Evolutionary conservation across 2,329 filamentous ascomycete species (phyloP).

Genomic region (Phaeosphaeria sp.): DNA sequence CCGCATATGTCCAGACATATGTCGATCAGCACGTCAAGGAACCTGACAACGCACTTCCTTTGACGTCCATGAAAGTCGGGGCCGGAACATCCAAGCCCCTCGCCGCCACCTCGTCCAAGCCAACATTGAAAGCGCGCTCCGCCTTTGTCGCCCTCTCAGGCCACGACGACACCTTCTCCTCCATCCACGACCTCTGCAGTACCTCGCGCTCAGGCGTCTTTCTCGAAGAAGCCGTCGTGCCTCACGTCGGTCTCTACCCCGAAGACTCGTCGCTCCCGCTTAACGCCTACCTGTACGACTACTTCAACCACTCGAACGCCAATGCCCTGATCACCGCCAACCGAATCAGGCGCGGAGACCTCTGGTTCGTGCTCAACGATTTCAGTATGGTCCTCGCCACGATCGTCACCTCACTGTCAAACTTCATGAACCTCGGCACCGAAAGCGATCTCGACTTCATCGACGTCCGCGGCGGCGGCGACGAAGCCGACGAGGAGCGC

Average conservation of each 20-base stretch:
- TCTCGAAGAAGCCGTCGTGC: constrained; percentile 76
- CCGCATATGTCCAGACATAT: constrained; percentile 72
- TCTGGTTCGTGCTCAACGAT: constrained; percentile 77
- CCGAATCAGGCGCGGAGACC: constrained; percentile 68
- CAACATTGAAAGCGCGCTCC: constrained; percentile 63
- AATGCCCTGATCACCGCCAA: constrained; percentile 69
- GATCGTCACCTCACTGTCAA: constrained; percentile 70
- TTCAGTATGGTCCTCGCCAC: constrained; percentile 72
- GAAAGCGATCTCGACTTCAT: constrained; percentile 58
- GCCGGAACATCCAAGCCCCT: constrained; percentile 33
- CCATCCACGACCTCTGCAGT: constrained; percentile 71
- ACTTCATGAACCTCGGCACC: constrained; percentile 60
- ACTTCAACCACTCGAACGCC: constrained; percentile 75
- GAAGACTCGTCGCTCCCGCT: constrained; percentile 61
- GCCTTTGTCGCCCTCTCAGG: constrained; percentile 77
- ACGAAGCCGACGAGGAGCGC: constrained; percentile 57
- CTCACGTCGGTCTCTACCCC: constrained; percentile 68
- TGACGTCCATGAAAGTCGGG: constrained; percentile 61
- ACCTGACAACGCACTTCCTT: constrained; percentile 64
- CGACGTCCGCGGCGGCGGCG: constrained; percentile 59
- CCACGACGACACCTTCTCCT: constrained; percentile 67
- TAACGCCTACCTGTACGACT: constrained; percentile 77
- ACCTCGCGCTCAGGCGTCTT: constrained; percentile 73
- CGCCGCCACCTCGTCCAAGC: constrained; percentile 30
- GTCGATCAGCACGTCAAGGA: constrained; percentile 67